A percentile compares a stretch with the other conserved stretches of the same genome.
These are phyloP conservation scores for Trichomonas vaginalis DNA, from an alignment of 208 protist genomes.

Conservation along the genomic window DNA sequence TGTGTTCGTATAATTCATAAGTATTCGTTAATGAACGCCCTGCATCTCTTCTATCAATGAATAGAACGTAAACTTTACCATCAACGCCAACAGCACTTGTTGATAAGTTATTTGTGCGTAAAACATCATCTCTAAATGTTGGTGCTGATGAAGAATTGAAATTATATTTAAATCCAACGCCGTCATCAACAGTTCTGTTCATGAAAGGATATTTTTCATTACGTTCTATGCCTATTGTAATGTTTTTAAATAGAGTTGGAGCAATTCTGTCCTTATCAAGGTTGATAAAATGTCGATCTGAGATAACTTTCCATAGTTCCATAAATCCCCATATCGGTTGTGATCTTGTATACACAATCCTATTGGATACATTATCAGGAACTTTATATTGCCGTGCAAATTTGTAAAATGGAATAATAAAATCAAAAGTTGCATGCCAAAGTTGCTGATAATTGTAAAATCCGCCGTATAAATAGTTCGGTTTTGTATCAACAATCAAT, in stretches of 20 bases:
- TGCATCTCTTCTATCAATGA: neutral
- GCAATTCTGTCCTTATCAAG: neutral
- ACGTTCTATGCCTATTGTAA: neutral
- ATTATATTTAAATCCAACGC: neutral
- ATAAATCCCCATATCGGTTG: neutral
- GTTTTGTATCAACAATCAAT: neutral
- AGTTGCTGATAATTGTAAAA: neutral
- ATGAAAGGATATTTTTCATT: neutral
- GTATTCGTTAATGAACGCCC: neutral
- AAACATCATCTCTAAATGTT: neutral
- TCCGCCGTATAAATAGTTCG: neutral
- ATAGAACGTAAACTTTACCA: neutral
- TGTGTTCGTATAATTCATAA: neutral
- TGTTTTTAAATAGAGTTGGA: neutral
- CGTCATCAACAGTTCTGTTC: neutral
- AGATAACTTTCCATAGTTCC: neutral
- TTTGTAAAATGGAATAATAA: neutral
- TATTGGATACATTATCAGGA: neutral
- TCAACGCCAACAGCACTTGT: neutral
- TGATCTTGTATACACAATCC: neutral
- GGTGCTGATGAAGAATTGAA: neutral
- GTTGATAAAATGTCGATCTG: neutral
- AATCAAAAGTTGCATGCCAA: neutral
- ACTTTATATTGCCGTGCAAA: neutral
- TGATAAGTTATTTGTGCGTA: neutral